Evolutionary conservation across 2,329 filamentous ascomycete genomes (phyloP), one percentile per base, ranked within the genome.

Genomic region (Ceratocystis papillata): DNA sequence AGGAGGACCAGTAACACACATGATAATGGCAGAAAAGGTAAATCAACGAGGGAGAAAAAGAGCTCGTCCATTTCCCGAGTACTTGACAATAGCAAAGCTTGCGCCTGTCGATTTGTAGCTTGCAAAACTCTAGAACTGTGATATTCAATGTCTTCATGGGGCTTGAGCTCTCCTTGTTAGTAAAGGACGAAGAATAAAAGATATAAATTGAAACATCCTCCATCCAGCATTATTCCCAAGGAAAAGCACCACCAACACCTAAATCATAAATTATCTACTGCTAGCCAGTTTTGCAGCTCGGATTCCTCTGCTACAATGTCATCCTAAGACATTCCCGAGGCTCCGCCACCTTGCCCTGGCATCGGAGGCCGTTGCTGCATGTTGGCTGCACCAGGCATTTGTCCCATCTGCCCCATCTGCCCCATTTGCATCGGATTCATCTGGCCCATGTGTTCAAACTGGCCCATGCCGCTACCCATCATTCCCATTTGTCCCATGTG

Each of bases 401-500:
- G 66, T 30, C 63, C 48, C 63, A 67, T 67, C 17, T 53, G 28
- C 6, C 62, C 66, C 66, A 67, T 67, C 22, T 65, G 63, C 5
- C 66, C 63, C 63, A 67, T 67, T 37, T 61, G 63, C 66, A 67
- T 67, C 3, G 55, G 63, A 22, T 48, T 57, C 63, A 67, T 67
- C 8, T 48, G 55, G 20, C 66, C 66, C 66, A 67, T 62, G 28
- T 67, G 66, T 15, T 45, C 63, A 59, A 65, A 67, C 63, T 67
- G 66, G 37, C 57, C 44, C 63, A 67, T 67, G 17, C 45, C 62
- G 45, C 53, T 33, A n/a, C 66, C 66, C 66, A 67, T 67, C 63
- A 67, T 67, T 37, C 63, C 63, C 63, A 67, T 63, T 41, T 63
- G 65, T 22, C 63, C 63, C 61, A 67, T 67, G 41, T 67, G 66